phyloP scores from a whole-genome alignment of 2,329 filamentous ascomycete species.

The Colletotrichum abscissum region DNA sequence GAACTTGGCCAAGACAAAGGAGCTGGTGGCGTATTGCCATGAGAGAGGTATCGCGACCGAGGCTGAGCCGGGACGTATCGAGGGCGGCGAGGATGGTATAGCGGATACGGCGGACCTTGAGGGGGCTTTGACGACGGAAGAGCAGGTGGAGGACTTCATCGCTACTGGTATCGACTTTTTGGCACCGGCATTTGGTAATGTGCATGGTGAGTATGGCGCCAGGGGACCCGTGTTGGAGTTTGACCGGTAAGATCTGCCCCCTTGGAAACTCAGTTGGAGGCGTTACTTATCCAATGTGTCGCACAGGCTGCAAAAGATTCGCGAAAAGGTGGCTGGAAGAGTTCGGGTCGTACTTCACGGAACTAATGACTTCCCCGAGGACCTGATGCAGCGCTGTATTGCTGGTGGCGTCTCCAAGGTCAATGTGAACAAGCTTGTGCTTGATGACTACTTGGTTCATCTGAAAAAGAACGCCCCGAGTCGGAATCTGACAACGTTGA shows the following conservation, averaged over 20 bases:
- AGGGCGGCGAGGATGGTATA: constrained; percentile 73
- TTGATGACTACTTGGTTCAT: constrained; percentile 43
- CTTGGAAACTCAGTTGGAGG: accelerated
- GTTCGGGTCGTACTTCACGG: constrained; percentile 56
- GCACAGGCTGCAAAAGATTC: constrained; percentile 15
- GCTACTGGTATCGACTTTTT: constrained; percentile 79
- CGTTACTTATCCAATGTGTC: not conserved
- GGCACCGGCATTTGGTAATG: constrained; percentile 81
- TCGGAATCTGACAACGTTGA: constrained; percentile 50
- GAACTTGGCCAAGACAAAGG: constrained; percentile 72
- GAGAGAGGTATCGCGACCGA: constrained; percentile 73
- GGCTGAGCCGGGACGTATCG: constrained; percentile 76
- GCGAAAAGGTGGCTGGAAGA: constrained; percentile 1
- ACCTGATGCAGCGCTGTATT: constrained; percentile 57
- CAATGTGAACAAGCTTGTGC: constrained; percentile 59
- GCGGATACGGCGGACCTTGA: constrained; percentile 64
- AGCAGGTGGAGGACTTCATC: constrained; percentile 77
- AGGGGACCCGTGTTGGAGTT: constrained; percentile 71
- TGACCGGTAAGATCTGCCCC: constrained; percentile 44
- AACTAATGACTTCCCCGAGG: constrained; percentile 57
- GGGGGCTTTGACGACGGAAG: constrained; percentile 71
- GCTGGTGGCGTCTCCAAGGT: constrained; percentile 58
- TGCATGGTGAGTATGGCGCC: constrained; percentile 79
- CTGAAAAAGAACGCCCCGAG: constrained; percentile 51
- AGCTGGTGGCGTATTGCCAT: constrained; percentile 72